Percentiles rank a stretch among this genome's conserved stretches.
These are phyloP conservation scores for Collybiopsis luxurians DNA, from an alignment of 768 basidiomycete genomes.

Conservation along the genomic window DNA sequence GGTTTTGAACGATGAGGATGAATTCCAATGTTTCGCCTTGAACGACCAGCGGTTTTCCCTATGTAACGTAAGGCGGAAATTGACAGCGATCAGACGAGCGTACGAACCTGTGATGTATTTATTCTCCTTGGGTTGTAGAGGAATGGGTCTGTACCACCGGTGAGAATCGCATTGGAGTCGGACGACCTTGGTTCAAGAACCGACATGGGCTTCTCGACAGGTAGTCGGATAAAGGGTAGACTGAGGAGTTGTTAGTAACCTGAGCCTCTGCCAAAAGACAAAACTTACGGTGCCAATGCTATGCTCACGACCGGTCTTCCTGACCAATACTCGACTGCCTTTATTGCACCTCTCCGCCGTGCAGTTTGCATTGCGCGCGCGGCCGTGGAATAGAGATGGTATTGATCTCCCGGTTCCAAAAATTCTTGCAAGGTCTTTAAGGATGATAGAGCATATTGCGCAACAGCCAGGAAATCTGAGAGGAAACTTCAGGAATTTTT, in stretches of 20 bases:
- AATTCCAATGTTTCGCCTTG: constrained; percentile 85
- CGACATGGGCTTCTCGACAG: constrained; percentile 69
- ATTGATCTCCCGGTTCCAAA: constrained; percentile 75
- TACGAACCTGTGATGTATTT: constrained; percentile 52
- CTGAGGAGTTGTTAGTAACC: constrained; percentile 35
- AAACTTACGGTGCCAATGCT: constrained; percentile 68
- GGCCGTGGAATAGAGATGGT: constrained; percentile 71
- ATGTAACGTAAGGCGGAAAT: background rate
- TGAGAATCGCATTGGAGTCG: constrained; percentile 46
- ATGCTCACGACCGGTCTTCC: constrained; percentile 77
- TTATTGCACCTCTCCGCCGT: constrained; percentile 71
- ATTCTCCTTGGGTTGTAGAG: constrained; percentile 86
- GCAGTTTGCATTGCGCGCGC: constrained; percentile 71
- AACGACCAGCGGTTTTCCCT: constrained; percentile 67
- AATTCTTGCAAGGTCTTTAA: constrained; percentile 70
- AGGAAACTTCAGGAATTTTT: constrained; percentile 1
- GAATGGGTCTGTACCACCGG: constrained; percentile 74
- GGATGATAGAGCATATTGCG: constrained; percentile 87
- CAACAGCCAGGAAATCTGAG: constrained; percentile 79
- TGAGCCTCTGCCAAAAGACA: constrained; percentile 2
- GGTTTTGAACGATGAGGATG: constrained; percentile 82
- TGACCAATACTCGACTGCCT: constrained; percentile 83
- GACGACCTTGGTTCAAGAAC: constrained; percentile 41
- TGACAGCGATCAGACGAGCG: background rate
- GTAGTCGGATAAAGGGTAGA: constrained; percentile 64